Conservation (phyloP, 108 stramenopile genomes). For the Cylindrotheca fusiformis region DNA sequence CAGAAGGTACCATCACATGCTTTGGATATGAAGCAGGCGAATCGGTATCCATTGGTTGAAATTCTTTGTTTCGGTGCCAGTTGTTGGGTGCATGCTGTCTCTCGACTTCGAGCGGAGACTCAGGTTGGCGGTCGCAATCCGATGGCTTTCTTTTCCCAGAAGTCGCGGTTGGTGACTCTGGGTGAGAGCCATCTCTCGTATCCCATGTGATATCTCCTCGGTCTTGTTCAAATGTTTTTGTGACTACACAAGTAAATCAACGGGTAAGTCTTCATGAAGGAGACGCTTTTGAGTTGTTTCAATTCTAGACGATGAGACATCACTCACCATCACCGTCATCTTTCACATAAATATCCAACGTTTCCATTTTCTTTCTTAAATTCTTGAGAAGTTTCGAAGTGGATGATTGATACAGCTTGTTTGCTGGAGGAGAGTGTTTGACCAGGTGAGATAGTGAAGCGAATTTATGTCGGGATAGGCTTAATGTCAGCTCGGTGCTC, state of each 20-base stretch:
- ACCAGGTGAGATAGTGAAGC: not conserved
- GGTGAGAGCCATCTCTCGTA: constrained; percentile 34
- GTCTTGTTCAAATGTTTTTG: constrained; percentile 20
- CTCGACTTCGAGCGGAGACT: constrained; percentile 39
- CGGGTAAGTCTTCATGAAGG: not conserved
- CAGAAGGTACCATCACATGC: constrained; percentile 45
- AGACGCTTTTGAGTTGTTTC: not conserved
- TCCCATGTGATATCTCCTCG: constrained; percentile 38
- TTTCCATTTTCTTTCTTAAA: constrained; percentile 25
- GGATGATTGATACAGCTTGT: not conserved
- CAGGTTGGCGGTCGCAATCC: constrained; percentile 40
- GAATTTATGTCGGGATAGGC: not conserved
- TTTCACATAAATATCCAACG: constrained; percentile 27
- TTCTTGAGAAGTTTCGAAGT: not conserved
- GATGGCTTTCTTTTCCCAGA: constrained; percentile 38
- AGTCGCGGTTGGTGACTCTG: constrained; percentile 18
- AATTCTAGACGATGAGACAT: too few species aligned
- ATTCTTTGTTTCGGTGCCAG: constrained; percentile 37
- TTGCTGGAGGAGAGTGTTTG: not conserved
- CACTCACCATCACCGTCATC: constrained; percentile 23
- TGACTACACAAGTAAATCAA: not conserved
- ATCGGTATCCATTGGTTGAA: constrained; percentile 36
- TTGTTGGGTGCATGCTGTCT: constrained; percentile 34
- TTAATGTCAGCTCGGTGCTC: constrained; percentile 2
- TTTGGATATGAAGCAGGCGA: constrained; percentile 59